Conservation (phyloP, 208 protist species). For the Wallacemonas rigidus region DNA sequence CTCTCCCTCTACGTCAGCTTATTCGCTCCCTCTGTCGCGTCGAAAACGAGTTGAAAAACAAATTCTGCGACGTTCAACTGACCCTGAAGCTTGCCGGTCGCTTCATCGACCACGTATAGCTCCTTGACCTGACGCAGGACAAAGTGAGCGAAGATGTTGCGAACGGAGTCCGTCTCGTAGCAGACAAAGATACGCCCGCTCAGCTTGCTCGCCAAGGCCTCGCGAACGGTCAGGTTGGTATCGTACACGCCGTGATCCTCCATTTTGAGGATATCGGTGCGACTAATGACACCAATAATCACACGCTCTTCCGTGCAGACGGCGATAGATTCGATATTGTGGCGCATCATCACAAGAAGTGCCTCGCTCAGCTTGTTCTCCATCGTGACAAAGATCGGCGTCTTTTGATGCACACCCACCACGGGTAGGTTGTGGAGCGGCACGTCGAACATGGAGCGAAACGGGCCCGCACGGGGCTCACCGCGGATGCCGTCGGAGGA, state of each 20-base stretch:
- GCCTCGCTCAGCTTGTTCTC: conserved; percentile 69
- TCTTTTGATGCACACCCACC: conserved; percentile 54
- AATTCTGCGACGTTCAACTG: conserved; percentile 82
- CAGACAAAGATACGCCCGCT: conserved; percentile 69
- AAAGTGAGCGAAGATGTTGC: conserved; percentile 87
- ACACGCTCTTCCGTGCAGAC: conserved; percentile 50
- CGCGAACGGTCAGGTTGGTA: conserved; percentile 73
- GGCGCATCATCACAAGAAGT: conserved; percentile 64
- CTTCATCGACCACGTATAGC: conserved; percentile 81
- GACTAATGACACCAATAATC: conserved; percentile 82
- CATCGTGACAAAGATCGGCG: conserved; percentile 68
- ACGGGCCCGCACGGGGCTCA: conserved; percentile 58
- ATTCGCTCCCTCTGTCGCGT: conserved; percentile 15
- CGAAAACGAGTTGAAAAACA: conserved; percentile 79
- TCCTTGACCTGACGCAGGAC: conserved; percentile 81
- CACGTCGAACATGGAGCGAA: conserved; percentile 75
- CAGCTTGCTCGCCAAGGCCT: conserved; percentile 64
- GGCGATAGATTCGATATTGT: conserved; percentile 75
- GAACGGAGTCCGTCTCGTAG: conserved; percentile 69
- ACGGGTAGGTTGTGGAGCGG: conserved; percentile 74
- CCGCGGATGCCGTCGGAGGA: conserved; percentile 33
- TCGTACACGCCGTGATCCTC: conserved; percentile 91
- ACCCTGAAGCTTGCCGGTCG: conserved; percentile 66
- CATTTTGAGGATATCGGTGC: conserved; percentile 84
- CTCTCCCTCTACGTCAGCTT: conserved; percentile 4